A percentile compares a stretch with the other conserved stretches of the same genome.
Conservation (phyloP, 345 rosid species). For the Euphorbia peplus region DNA sequence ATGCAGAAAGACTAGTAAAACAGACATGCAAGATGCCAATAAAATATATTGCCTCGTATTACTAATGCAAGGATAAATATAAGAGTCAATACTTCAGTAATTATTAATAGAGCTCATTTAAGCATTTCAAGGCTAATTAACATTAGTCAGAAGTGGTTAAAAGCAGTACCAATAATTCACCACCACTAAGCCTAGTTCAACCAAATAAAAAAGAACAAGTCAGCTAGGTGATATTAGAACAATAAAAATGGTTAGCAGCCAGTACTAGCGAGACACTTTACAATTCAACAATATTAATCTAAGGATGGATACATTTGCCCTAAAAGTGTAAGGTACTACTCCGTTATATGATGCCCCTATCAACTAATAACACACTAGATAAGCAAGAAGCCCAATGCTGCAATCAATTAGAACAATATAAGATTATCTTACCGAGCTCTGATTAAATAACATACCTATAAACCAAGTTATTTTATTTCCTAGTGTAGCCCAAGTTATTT, state of each 20-base stretch:
- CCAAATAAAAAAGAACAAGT: background rate
- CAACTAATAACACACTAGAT: background rate
- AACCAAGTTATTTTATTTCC: background rate
- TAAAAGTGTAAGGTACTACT: background rate
- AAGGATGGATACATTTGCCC: background rate
- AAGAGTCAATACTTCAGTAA: background rate
- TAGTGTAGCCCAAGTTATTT: no score
- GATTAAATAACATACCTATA: background rate
- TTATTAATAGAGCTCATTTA: background rate
- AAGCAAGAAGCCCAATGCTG: background rate
- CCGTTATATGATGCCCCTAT: background rate
- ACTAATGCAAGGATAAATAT: background rate
- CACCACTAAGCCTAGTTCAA: background rate
- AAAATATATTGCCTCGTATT: background rate
- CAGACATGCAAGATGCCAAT: background rate
- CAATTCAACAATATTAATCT: background rate
- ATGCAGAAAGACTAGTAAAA: background rate
- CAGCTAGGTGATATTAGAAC: background rate
- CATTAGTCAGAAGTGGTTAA: background rate
- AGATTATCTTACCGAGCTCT: background rate
- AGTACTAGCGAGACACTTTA: background rate
- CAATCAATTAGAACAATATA: no score
- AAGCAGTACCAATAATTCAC: background rate
- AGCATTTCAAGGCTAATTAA: background rate
- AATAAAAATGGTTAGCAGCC: background rate